Conservation (phyloP, 2,329 filamentous ascomycete species). For the Colletotrichum eleusines region DNA sequence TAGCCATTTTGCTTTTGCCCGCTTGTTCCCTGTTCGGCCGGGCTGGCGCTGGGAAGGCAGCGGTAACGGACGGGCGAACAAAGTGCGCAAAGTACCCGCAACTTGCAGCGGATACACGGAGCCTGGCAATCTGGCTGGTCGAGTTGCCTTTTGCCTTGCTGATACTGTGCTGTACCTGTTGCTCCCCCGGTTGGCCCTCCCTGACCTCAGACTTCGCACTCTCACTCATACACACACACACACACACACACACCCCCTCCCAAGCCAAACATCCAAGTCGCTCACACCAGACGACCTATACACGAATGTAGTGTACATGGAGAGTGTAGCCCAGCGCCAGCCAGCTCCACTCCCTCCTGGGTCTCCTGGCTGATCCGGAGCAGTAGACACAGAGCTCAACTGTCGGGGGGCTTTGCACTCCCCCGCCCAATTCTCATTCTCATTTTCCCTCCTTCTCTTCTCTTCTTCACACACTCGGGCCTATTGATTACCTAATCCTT, state of each 20-base stretch:
- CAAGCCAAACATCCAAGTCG: slow-evolving; percentile 42
- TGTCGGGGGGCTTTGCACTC: slow-evolving; percentile 50
- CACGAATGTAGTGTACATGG: slow-evolving; percentile 36
- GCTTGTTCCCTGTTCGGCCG: slow-evolving; percentile 39
- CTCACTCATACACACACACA: slow-evolving; percentile 1
- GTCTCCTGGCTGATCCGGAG: slow-evolving; percentile 38
- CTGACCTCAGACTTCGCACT: slow-evolving; percentile 28
- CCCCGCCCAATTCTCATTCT: slow-evolving; percentile 46
- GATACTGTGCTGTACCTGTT: slow-evolving; percentile 42
- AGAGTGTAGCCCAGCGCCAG: slow-evolving; percentile 34
- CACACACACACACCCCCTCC: slow-evolving; percentile 23
- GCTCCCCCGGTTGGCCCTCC: slow-evolving; percentile 35
- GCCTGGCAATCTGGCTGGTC: slow-evolving; percentile 38
- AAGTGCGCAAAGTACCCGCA: slow-evolving; percentile 40
- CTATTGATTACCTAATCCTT: slow-evolving; percentile 11
- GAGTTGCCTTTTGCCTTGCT: slow-evolving; percentile 32
- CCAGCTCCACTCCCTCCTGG: slow-evolving; percentile 39
- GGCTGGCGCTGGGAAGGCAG: slow-evolving; percentile 26
- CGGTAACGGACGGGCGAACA: slow-evolving; percentile 27
- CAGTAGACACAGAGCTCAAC: slow-evolving; percentile 32
- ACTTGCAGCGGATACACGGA: slow-evolving; percentile 38
- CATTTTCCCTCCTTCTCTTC: slow-evolving; percentile 48
- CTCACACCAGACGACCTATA: slow-evolving; percentile 29
- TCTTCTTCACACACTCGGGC: slow-evolving; percentile 8
- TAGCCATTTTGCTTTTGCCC: slow-evolving; percentile 41